Percentiles rank a stretch among this genome's conserved stretches.
Conservation (phyloP, 768 basidiomycete species). For the Hysterangium stoloniferum region DNA sequence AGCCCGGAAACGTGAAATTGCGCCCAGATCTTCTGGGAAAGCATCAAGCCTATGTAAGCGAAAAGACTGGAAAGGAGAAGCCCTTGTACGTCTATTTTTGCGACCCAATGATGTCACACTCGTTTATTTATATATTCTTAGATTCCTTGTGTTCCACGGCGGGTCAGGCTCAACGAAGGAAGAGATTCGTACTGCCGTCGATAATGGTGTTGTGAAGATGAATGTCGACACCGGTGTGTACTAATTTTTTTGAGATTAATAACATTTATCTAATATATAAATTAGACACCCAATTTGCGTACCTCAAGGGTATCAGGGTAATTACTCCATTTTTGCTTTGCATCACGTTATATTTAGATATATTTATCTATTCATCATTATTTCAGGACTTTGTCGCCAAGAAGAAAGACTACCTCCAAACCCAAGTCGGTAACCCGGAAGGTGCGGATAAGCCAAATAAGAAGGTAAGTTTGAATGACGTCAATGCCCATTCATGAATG, state of each 20-base stretch:
- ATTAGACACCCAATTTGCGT: conserved; percentile 82
- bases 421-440: conserved; percentile 96
- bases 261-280: background rate
- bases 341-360: background rate
- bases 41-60: conserved; percentile 73
- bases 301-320: conserved; percentile 79
- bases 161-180: conserved; percentile 96
- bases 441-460: conserved; percentile 98
- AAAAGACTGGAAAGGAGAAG: conserved; percentile 60
- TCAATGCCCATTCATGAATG: background rate
- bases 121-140: conserved; percentile 21
- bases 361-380: background rate
- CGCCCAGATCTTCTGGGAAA: conserved; percentile 86
- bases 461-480: conserved; percentile 49
- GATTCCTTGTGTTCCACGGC: conserved; percentile 99
- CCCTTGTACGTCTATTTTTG: conserved; percentile 60
- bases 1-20: conserved; percentile 94
- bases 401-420: conserved; percentile 81
- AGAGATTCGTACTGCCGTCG: conserved; percentile 88
- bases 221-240: conserved; percentile 81
- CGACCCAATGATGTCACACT: background rate
- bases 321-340: conserved; percentile 20
- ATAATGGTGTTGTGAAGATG: conserved; percentile 97
- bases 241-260: background rate
- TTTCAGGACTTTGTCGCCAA: conserved; percentile 72